These are phyloP conservation scores for Akanthomyces muscarius DNA, from an alignment of 2,329 filamentous ascomycete species.

Conservation along the genomic window DNA sequence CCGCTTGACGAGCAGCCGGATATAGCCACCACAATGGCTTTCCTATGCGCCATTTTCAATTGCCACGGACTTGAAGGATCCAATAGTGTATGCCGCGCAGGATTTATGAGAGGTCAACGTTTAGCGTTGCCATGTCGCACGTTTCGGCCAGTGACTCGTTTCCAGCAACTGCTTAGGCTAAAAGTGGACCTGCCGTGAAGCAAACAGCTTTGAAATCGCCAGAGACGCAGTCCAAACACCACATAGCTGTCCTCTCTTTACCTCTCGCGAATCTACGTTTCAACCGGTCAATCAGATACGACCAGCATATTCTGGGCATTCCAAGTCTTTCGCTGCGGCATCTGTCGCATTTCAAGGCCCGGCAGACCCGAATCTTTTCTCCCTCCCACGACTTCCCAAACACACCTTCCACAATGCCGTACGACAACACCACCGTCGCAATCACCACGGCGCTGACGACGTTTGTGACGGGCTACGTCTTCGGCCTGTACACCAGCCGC, in stretches of 20 bases:
- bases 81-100: neutral
- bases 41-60: slow-evolving; percentile 31
- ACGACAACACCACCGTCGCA: slow-evolving; percentile 54
- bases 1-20: slow-evolving; percentile 90
- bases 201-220: slow-evolving; percentile 8
- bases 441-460: slow-evolving; percentile 71
- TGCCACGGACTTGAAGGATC: neutral
- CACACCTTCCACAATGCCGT: slow-evolving; percentile 23
- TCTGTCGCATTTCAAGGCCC: neutral
- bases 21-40: slow-evolving; percentile 68
- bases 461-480: slow-evolving; percentile 72
- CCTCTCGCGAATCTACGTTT: neutral
- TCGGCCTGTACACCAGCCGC: slow-evolving; percentile 68
- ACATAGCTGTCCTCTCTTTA: neutral
- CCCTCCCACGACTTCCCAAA: neutral
- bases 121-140: neutral
- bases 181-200: slow-evolving; percentile 11
- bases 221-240: neutral
- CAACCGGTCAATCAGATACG: neutral
- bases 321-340: neutral
- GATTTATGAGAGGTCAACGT: neutral
- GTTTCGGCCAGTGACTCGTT: slow-evolving; percentile 7
- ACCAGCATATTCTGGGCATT: neutral
- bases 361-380: neutral
- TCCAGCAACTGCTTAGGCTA: neutral